Conservation (phyloP, 257 asterid genomes). For the Gentiana straminea region DNA sequence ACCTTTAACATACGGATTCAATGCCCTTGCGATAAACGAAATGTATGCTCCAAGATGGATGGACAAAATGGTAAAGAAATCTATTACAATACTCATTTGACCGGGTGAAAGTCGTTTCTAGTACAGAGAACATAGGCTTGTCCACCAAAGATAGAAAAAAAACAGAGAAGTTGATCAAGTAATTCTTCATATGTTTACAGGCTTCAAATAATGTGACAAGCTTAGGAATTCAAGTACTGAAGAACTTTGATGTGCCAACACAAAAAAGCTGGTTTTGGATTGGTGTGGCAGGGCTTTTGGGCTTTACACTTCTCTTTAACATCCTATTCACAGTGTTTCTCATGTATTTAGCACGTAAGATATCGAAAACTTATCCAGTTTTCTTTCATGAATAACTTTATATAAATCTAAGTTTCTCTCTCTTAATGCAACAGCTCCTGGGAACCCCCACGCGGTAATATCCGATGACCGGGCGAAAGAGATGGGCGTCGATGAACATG, state of each 20-base stretch:
- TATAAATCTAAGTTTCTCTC: neutral
- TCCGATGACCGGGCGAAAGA: conserved; percentile 60
- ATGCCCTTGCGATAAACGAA: conserved; percentile 38
- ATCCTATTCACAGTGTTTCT: conserved; percentile 36
- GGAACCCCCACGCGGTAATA: conserved; percentile 64
- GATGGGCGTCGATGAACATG: conserved; percentile 33
- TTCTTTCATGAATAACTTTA: neutral
- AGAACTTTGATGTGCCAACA: conserved; percentile 22
- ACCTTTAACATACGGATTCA: conserved; percentile 38
- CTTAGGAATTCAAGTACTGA: conserved; percentile 32
- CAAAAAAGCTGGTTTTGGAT: conserved; percentile 48
- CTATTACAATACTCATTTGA: neutral
- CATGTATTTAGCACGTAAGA: conserved; percentile 38
- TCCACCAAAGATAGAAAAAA: neutral
- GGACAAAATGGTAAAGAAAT: conserved; percentile 21
- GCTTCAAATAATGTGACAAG: conserved; percentile 26
- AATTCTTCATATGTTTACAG: conserved; percentile 12
- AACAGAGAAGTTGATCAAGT: neutral
- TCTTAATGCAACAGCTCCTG: conserved; percentile 33
- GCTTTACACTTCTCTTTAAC: conserved; percentile 36
- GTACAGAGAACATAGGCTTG: neutral
- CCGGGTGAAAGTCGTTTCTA: neutral
- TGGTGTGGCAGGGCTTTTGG: conserved; percentile 35
- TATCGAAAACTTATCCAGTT: neutral
- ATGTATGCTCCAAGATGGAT: conserved; percentile 48